Conservation (phyloP, 2,329 filamentous ascomycete genomes). For the Amphichorda felina region DNA sequence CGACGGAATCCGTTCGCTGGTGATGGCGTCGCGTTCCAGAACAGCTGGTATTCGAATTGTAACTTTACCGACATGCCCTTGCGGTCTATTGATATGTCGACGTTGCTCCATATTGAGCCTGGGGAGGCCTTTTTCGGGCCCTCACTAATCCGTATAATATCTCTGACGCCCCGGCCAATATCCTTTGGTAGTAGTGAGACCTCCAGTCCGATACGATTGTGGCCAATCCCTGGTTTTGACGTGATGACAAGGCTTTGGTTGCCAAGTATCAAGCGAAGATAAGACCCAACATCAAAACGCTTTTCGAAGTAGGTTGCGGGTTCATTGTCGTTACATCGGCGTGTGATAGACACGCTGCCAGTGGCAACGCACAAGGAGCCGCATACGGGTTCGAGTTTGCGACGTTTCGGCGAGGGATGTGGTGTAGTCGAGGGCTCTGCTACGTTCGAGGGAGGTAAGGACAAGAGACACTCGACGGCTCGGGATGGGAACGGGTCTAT, state of each 20-base stretch:
- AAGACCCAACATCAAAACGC: slow-evolving; percentile 8
- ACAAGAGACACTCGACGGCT: too few relatives aligned
- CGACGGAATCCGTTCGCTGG: slow-evolving; percentile 17
- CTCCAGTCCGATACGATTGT: too few relatives aligned
- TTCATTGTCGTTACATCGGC: slow-evolving; percentile 9
- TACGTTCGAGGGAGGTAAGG: too few relatives aligned
- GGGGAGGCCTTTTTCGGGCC: slow-evolving; percentile 17
- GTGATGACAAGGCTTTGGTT: neutral
- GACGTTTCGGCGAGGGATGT: neutral
- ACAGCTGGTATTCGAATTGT: slow-evolving; percentile 22
- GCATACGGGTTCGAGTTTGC: neutral
- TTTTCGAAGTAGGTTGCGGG: slow-evolving; percentile 3
- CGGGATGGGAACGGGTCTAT: too few relatives aligned
- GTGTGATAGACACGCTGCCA: slow-evolving; percentile 11
- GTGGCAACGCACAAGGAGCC: neutral
- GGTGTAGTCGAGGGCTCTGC: neutral
- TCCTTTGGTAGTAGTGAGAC: too few relatives aligned
- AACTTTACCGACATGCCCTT: slow-evolving; percentile 10
- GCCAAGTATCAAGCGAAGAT: neutral
- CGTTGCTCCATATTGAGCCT: slow-evolving; percentile 22
- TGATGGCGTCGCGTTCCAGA: slow-evolving; percentile 29
- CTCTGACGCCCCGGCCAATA: too few relatives aligned
- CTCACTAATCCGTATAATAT: too few relatives aligned
- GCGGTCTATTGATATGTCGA: slow-evolving; percentile 17
- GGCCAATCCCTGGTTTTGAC: too few relatives aligned